Evolutionary conservation across 257 asterid species (phyloP).

Genomic region (Nicotiana benthamiana): DNA sequence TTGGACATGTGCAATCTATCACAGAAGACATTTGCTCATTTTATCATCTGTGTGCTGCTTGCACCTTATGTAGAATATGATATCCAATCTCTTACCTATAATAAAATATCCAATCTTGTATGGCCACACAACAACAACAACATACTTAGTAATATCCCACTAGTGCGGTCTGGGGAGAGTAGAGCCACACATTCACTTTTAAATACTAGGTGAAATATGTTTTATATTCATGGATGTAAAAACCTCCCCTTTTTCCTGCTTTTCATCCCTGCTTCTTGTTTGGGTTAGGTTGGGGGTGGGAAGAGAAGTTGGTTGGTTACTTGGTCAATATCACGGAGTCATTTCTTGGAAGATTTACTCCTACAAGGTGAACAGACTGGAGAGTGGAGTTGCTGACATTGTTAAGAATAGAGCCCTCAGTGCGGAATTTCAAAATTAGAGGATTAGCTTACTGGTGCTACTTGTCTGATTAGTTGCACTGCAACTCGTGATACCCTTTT

Average conservation of each 20-base stretch:
- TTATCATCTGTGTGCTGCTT: neutral
- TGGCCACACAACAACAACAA: no score
- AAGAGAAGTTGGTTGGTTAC: neutral
- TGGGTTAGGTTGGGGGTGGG: neutral
- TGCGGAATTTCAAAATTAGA: neutral
- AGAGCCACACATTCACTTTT: neutral
- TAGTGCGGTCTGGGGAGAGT: no score
- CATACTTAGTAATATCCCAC: no score
- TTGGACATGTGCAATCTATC: neutral
- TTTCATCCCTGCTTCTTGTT: neutral
- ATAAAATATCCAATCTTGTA: neutral
- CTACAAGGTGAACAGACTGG: neutral
- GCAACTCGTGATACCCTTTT: neutral
- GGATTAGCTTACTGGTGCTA: neutral
- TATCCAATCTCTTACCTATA: neutral
- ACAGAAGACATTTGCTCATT: neutral
- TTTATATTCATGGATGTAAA: neutral
- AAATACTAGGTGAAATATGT: neutral
- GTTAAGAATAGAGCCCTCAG: neutral
- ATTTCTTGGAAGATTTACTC: neutral
- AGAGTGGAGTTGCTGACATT: neutral
- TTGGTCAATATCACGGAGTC: neutral
- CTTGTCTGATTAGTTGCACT: slow-evolving; percentile 1
- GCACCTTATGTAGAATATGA: neutral
- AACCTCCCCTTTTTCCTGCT: no score